A percentile compares a stretch with the other conserved stretches of the same genome.
Evolutionary conservation across 345 rosid genomes (phyloP).

Genomic region (Psidium friedrichsthalianum): DNA sequence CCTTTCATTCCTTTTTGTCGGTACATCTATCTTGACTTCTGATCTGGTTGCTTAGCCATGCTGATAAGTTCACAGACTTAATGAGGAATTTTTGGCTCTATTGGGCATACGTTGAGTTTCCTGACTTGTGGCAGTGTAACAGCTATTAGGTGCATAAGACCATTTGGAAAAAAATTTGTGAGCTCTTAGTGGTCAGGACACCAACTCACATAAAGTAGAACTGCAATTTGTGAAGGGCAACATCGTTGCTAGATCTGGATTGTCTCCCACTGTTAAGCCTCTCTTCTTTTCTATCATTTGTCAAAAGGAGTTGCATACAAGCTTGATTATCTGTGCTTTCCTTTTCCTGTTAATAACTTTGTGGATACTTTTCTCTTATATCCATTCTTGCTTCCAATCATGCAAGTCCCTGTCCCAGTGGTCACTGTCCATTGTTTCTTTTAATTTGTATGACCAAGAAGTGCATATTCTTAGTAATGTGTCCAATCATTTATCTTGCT

Average conservation of each 20-base stretch:
- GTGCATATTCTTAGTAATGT: background rate
- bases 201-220: background rate
- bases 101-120: background rate
- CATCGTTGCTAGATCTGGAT: background rate
- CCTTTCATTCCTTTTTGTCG: background rate
- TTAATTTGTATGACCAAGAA: background rate
- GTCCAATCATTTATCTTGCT: background rate
- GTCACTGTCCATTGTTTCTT: background rate
- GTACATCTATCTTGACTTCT: background rate
- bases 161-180: background rate
- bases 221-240: background rate
- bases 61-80: background rate
- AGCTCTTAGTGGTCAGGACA: background rate
- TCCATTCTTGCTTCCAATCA: background rate
- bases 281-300: background rate
- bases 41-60: background rate
- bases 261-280: background rate
- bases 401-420: background rate
- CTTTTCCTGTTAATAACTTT: background rate
- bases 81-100: background rate
- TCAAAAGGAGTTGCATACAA: background rate
- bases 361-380: background rate
- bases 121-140: background rate
- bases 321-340: background rate
- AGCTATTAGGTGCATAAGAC: background rate